Conservation (phyloP, 371 early-diverging fungal genomes). For the Lichtheimia ornata region DNA sequence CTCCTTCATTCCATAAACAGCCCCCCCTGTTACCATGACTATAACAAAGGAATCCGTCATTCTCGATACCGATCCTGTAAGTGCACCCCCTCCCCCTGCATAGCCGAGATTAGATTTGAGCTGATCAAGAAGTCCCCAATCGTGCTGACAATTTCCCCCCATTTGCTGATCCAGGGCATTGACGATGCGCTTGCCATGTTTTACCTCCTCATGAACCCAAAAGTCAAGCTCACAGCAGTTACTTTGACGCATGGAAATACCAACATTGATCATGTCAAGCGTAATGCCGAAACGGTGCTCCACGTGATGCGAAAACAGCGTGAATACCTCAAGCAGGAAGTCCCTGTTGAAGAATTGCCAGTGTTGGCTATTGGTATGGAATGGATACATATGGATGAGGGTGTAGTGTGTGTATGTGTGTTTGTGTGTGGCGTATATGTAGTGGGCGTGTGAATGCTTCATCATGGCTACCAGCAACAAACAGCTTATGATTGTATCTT, state of each 20-base stretch:
- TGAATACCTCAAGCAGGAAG: conserved; percentile 17
- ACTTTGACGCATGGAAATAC: conserved; percentile 59
- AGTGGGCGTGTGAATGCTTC: background rate
- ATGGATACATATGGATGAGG: background rate
- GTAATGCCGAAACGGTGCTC: conserved; percentile 29
- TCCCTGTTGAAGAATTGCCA: conserved; percentile 34
- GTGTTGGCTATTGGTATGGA: conserved; percentile 49
- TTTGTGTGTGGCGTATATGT: too few species aligned
- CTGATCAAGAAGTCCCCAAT: background rate
- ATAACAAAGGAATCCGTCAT: conserved; percentile 15
- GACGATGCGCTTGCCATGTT: conserved; percentile 58
- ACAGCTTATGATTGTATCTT: background rate
- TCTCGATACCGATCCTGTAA: conserved; percentile 35
- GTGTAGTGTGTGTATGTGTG: background rate
- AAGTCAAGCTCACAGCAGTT: conserved; percentile 50
- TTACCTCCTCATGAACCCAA: conserved; percentile 45
- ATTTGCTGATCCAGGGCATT: conserved; percentile 30
- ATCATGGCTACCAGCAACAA: background rate
- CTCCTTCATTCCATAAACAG: too few species aligned
- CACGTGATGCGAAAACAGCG: conserved; percentile 39
- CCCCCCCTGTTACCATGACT: too few species aligned
- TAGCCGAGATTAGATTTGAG: background rate
- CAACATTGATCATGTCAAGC: conserved; percentile 24
- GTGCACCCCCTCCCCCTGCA: background rate
- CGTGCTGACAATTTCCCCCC: background rate